Evolutionary conservation across 768 basidiomycete species (phyloP), one percentile per base, ranked within the genome.

Genomic region (Nidula microcarpa): DNA sequence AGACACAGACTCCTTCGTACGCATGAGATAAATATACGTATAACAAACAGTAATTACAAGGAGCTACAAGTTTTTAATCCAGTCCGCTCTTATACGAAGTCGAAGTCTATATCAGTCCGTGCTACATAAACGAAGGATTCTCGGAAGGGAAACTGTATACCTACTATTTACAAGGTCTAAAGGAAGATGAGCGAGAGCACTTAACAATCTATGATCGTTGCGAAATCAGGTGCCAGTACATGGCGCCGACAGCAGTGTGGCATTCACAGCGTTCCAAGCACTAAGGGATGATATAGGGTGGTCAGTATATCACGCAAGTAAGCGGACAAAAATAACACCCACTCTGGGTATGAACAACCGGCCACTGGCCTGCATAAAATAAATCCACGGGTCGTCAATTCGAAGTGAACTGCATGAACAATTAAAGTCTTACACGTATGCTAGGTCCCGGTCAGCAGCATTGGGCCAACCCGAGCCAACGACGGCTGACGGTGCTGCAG

Each of bases 391-490:
- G 34, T 53, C 51, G 23, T 30, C 23, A 30, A 30, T 30, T 30
- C 2, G 23, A 30, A 55, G 52, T 33, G 36, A 53, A 33, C 41
- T 34, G 33, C 41, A 37, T 18, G 37, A 48, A 50, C 14, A 8
- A 50, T 36, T 34, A 33, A 41, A 17, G 33, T 36, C 30, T 52
- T 62, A 77, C 76, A 81, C 82, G 62, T 77, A 82, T 23, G 82
- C 85, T 30, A 70, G 64, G 9, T 65, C 75, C 9, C 74, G 84
- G 69, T 96, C 94, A 4, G 73, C 70, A 13, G 80, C 55, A 63
- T 93, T 86, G 52, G 73, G 72, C 94, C 94, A 96, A 39, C 94
- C 94, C 35, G 70, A 73, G 4, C 93, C 94, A 4, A 80, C 81
- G 33, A 60, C 65, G 5, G 76, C 74, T 33, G 74, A 74, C 17